Evolutionary conservation across 176 grass and related monocot genomes (phyloP).

Genomic region (Poa pratensis): DNA sequence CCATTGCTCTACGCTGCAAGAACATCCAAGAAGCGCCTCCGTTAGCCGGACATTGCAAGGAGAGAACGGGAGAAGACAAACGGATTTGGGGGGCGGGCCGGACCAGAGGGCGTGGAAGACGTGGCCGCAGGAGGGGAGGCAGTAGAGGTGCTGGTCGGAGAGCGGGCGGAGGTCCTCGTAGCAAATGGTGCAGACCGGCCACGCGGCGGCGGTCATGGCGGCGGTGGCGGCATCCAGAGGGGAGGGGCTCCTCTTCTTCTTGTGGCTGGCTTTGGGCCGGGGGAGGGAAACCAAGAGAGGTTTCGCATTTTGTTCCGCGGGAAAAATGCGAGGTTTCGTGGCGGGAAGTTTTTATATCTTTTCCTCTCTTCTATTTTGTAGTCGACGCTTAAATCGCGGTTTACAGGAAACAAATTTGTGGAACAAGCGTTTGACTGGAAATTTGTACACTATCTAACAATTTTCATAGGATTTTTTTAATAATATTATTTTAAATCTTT

Average conservation of each 20-base stretch:
- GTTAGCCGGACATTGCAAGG: neutral
- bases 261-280: slow-evolving; percentile 38
- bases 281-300: neutral
- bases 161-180: slow-evolving; percentile 89
- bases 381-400: neutral
- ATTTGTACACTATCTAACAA: too few species aligned
- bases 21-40: neutral
- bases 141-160: slow-evolving; percentile 74
- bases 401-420: neutral
- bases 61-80: neutral
- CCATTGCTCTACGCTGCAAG: slow-evolving; percentile 86
- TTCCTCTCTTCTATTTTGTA: neutral
- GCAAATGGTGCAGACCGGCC: slow-evolving; percentile 95
- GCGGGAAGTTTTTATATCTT: neutral
- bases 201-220: slow-evolving; percentile 48
- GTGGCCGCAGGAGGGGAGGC: slow-evolving; percentile 88
- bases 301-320: slow-evolving; percentile 40
- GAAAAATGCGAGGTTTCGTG: slow-evolving; percentile 6
- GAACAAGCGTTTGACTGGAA: too few species aligned
- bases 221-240: slow-evolving; percentile 36
- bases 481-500: too few species aligned
- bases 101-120: slow-evolving; percentile 98
- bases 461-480: too few species aligned
- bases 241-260: neutral
- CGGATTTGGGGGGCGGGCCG: neutral